Evolutionary conservation across 2,329 filamentous ascomycete species (phyloP), one percentile per base, ranked within the genome.

Genomic region (Colletotrichum paranaense): DNA sequence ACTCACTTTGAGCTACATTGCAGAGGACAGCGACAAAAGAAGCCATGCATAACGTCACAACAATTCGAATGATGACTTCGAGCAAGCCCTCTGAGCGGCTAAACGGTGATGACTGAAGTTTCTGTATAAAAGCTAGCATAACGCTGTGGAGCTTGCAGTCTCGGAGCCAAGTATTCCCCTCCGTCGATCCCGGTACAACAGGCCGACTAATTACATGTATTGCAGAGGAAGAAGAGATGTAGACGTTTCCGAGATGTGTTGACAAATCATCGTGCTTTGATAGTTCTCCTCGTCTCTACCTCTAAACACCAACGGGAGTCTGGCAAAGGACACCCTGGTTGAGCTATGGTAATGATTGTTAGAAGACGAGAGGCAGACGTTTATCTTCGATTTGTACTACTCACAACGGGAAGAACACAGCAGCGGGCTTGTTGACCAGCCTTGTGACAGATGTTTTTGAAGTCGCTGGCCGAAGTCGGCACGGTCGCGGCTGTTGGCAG

Each of bases 361-460:
- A 14, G 26, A 8, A 24, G 1, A 24, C 19, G 1, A 60, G 12
- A 19, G 3, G 9, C 7, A 53, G 8, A 49, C 3, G 58, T 58
- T 49, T n/a, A 19, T 14, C 8, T 22, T n/a, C 1, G 56, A 58
- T 28, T 59, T 28, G 1, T 49, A 7, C 8, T 28, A 68, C 72
- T 58, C 32, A 74, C 56, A 4, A 91, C 83, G 6, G 88, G 88
- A n/a, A 91, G 75, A 9, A 86, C 79, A 75, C 89, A 91, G 86
- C 89, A 91, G 77, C 87, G 87, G 73, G 88, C 88, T 70, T 86
- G 85, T 80, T 90, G 88, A 62, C 88, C 88, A 7, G 83, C 9
- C 0, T 12, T 82, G 6, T n/a, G n/a, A 3, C 87, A 64, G 77
- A 90, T 74, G 85, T 80, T 24, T 81, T 79, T 79, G 80, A 90